Base-by-base conservation (phyloP, 352 stramenopile genomes). In the Thalassiosira delicatula region DNA sequence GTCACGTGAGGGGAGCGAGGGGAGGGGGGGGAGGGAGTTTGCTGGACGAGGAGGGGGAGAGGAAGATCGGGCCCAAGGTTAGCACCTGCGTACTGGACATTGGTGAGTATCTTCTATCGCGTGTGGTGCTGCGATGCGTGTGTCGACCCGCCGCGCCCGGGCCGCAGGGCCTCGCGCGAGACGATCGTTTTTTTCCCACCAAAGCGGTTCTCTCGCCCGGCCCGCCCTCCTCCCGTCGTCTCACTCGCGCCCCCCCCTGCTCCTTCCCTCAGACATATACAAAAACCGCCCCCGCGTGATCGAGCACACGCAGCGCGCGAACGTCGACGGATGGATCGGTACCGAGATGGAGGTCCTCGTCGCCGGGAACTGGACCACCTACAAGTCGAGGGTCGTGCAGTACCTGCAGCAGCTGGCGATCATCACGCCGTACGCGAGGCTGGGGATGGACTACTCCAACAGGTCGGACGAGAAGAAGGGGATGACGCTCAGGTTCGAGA, bases 381-480 rank as follows among this genome's bases (percentile, higher is more conserved):
- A 96, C 83, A 94, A 93, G 40, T 83, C 88, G 17, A 57, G 91
- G 35, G 92, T 96, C 46, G 83, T 95, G 7, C 86, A 94, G 74
- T 97, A 97, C 78, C 71, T 97, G 32, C 90, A 95, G 70, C 92
- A 96, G 76, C 81, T 97, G 17, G 94, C 94, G 11, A 95, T 97
- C 73, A 96, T 97, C 67, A 97, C 94, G 25, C 94, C 94, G 8
- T 97, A 96, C 72, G 93, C 93, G 8, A 63, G 91, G 32, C 79
- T 97, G 29, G 70, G 85, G 54, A 84, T 97, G 62, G 57, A 73
- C 7, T 96, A 94, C 40, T 49, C 72, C 3, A 91, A 94, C 70
- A 19, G 72, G n/a, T 84, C 79, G 0, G 84, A 92, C 68, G 66
- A 79, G 0, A 88, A 92, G 32, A 87, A 88, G 30, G 85, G 88